These are phyloP conservation scores for Apiospora malaysiana DNA, from an alignment of 2,329 filamentous ascomycete species.

Conservation along the genomic window DNA sequence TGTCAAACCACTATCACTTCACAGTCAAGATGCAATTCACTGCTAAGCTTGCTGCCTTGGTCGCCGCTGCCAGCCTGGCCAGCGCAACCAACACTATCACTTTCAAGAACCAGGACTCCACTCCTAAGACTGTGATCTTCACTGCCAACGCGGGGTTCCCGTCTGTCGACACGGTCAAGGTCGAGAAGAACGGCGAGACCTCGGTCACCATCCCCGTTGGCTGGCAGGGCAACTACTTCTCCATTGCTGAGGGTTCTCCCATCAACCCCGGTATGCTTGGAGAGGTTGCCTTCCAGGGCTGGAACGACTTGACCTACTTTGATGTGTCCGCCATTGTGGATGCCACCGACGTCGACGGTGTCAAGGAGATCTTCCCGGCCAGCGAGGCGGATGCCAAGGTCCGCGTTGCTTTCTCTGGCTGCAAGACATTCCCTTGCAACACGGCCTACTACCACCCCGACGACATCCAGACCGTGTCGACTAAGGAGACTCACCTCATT, in stretches of 20 bases:
- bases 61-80: constrained; percentile 47
- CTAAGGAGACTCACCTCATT: constrained; percentile 54
- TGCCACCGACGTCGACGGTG: constrained; percentile 53
- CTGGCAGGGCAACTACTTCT: constrained; percentile 59
- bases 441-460: constrained; percentile 60
- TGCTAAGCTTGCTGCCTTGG: constrained; percentile 49
- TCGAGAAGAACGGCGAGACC: constrained; percentile 46
- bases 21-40: constrained; percentile 60
- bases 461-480: constrained; percentile 62
- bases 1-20: constrained; percentile 22
- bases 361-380: constrained; percentile 61
- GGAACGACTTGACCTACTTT: constrained; percentile 57
- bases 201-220: constrained; percentile 49
- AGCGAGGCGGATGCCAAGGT: constrained; percentile 27
- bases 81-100: constrained; percentile 57
- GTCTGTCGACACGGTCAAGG: constrained; percentile 45
- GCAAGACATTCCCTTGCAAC: constrained; percentile 56
- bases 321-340: constrained; percentile 65
- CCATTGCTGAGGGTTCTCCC: constrained; percentile 50
- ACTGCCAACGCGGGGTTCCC: constrained; percentile 48
- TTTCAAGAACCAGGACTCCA: constrained; percentile 63
- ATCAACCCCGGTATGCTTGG: constrained; percentile 57
- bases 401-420: constrained; percentile 53
- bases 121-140: constrained; percentile 56
- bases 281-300: constrained; percentile 57